These are phyloP conservation scores for Fusarium mangiferae DNA, from an alignment of 2,329 filamentous ascomycete species.

Conservation along the genomic window DNA sequence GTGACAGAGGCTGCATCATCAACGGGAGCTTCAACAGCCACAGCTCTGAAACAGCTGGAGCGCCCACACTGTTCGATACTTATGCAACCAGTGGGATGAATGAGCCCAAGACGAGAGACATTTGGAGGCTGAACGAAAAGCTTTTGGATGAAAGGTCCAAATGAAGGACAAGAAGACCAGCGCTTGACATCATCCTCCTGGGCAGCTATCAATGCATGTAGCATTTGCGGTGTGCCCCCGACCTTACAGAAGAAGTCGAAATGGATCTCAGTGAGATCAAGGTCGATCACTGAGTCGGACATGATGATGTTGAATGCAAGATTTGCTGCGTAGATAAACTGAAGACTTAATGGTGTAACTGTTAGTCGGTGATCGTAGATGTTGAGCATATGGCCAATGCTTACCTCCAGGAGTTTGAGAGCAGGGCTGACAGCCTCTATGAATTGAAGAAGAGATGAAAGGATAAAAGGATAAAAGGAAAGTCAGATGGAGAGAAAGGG, in stretches of 20 bases:
- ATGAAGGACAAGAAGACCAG: background rate
- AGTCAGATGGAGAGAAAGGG: background rate
- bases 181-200: background rate
- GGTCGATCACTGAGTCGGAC: accelerated
- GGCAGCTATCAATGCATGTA: background rate
- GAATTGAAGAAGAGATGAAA: background rate
- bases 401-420: accelerated
- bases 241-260: background rate
- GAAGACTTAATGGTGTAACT: background rate
- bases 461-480: background rate
- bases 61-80: accelerated
- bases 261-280: background rate
- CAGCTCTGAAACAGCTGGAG: background rate
- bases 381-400: background rate
- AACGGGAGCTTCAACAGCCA: accelerated
- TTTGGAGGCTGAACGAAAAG: background rate
- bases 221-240: background rate
- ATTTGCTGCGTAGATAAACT: background rate
- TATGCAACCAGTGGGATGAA: background rate
- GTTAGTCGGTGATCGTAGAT: background rate
- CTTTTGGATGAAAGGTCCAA: background rate
- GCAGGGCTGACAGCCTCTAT: accelerated
- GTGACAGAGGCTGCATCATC: background rate
- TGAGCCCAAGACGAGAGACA: background rate
- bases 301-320: background rate